phyloP scores from a whole-genome alignment of 2,329 filamentous ascomycete species.

The Rutstroemia sp. region DNA sequence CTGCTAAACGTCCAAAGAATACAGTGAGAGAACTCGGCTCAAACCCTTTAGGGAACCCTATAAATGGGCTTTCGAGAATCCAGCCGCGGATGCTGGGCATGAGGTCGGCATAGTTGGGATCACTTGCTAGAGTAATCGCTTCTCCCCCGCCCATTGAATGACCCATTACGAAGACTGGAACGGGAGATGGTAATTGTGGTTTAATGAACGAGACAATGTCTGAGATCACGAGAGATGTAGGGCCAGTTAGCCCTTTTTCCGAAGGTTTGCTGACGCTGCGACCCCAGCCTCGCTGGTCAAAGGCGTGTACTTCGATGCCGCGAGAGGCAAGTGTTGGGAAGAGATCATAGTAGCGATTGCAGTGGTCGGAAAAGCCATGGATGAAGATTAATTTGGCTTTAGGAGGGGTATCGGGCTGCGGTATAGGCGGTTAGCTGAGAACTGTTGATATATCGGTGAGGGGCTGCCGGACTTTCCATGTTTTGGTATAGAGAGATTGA shows the following conservation, averaged over 20 bases:
- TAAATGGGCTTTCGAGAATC: constrained; percentile 70
- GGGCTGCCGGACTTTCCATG: constrained; percentile 24
- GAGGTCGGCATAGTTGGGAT: constrained; percentile 44
- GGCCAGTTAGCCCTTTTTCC: constrained; percentile 65
- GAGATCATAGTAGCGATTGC: constrained; percentile 68
- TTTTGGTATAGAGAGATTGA: constrained; percentile 28
- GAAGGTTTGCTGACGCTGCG: constrained; percentile 54
- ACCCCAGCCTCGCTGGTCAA: constrained; percentile 90
- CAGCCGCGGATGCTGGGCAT: constrained; percentile 61
- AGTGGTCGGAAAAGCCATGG: constrained; percentile 86
- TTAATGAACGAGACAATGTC: constrained; percentile 74
- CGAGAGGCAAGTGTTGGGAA: constrained; percentile 62
- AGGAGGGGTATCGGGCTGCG: constrained; percentile 23
- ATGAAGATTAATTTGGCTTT: constrained; percentile 73
- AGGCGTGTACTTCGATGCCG: constrained; percentile 68
- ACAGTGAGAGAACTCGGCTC: constrained; percentile 59
- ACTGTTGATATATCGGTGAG: not conserved
- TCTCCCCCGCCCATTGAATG: constrained; percentile 89
- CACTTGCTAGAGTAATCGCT: constrained; percentile 53
- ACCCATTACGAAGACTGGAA: constrained; percentile 76
- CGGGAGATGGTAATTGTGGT: constrained; percentile 42
- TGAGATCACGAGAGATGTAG: constrained; percentile 62
- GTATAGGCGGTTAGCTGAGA: not conserved
- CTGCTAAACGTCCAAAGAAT: constrained; percentile 57
- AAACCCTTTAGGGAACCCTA: constrained; percentile 60